Base-by-base conservation (phyloP, 2,329 filamentous ascomycete species). In the Penicillium nordicum region DNA sequence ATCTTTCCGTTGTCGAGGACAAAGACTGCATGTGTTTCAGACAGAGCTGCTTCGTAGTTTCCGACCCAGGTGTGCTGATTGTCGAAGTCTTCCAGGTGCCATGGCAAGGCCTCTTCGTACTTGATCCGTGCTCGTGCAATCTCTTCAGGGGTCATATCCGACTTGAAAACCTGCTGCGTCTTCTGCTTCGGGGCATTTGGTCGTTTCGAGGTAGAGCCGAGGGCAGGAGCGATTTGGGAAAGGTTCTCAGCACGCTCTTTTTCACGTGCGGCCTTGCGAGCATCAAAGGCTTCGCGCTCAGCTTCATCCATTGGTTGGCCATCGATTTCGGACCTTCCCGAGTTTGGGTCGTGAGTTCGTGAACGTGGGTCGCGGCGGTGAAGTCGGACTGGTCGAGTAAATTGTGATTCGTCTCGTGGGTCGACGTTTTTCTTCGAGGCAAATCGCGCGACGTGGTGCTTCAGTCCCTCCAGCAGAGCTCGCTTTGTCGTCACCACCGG, bases 81-180 rank as follows among this genome's bases (percentile, higher is more conserved):
- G 68, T 99, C 93, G 40, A 92, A 95, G 72, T 99, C 94, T 71
- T 99, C 94, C 36, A 99, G 76, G 72, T 97, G 92, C 94, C 94
- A 99, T 6, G 94, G 94, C 48, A 97, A 79, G 4, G 93, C 91
- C 73, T 99, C 94, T 72, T 97, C 94, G 64, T 97, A 99, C 61
- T 92, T 83, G 41, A 87, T 77, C 57, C 84, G 79, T 41, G 82
- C 79, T 48, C 78, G 78, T 57, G 88, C 76, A 85, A 85, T 78
- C 82, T 95, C 81, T 83, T 94, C 78, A 76, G 82, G 82, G 1
- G 85, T 86, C 69, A 86, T 84, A 55, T 95, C 89, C n/a, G 88
- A 84, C 63, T 90, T 87, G 69, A 90, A 92, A 23, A 96, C 89
- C 66, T 92, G 90, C 61, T 91, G 89, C 1, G 87, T 93, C 68